Evolutionary conservation across 2,329 filamentous ascomycete genomes (phyloP), one percentile per base, ranked within the genome.

Genomic region (Sporothrix protearum): DNA sequence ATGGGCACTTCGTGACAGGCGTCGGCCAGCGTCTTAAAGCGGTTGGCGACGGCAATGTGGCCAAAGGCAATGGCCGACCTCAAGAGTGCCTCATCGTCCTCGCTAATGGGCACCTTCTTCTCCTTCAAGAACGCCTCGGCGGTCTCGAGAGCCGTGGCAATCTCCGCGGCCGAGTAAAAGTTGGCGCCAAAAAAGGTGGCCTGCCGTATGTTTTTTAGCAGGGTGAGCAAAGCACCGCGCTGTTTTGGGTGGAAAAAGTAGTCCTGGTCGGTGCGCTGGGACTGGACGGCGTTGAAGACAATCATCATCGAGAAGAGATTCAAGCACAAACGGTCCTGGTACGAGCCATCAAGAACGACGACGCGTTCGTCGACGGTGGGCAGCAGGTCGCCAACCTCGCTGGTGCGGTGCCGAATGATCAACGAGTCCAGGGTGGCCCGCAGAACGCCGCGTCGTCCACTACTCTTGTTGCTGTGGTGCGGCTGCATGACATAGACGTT

Each of bases 201-300:
- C 77, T 96, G 91, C 22, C 93, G 88, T 59, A 97, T 80, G 77
- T 97, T 97, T 71, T 85, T 86, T 4, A 97, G 90, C 1, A 97
- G 82, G 69, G 88, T 84, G 33, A 89, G 81, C 14, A 97, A 82
- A 51, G 86, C 85, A 73, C 89, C 90, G 39, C 87, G 83, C 76
- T 94, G 94, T 14, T 86, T 88, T 0, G 88, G 86, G 76, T 97
- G 92, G 76, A 97, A 97, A 74, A 98, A 91, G 78, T 97, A 97
- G 78, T 97, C 94, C 71, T 87, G 84, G 76, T 95, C 95, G 0
- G 87, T 89, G 12, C 94, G 85, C 77, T 97, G 92, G 5, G 94
- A 97, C 30, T 94, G 94, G 0, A 98, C 89, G 0, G 93, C 89
- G 77, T 98, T 98, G 75, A 93, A 90, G 1, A 92, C 90, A 63